Evolutionary conservation across 805 yeast species (phyloP).

Genomic region (Yamadazyma takamatsuzukensis): DNA sequence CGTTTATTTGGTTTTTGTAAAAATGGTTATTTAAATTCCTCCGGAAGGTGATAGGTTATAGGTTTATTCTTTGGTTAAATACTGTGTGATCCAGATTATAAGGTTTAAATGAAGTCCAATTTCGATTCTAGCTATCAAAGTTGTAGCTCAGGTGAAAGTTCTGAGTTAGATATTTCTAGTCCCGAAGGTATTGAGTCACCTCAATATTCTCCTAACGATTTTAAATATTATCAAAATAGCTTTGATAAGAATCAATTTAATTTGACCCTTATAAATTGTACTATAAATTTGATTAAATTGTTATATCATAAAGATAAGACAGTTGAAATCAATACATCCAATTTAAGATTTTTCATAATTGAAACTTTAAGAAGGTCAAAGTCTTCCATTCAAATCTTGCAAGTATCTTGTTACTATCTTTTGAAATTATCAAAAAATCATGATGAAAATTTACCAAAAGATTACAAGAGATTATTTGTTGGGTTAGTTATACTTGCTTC

Average conservation of each 20-base stretch:
- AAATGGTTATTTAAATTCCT: slow-evolving; percentile 1
- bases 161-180: too few relatives aligned
- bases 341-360: slow-evolving; percentile 45
- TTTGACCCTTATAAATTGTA: slow-evolving; percentile 33
- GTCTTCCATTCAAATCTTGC: slow-evolving; percentile 59
- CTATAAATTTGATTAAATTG: slow-evolving; percentile 32
- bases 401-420: slow-evolving; percentile 65
- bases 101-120: too few relatives aligned
- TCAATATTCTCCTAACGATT: slow-evolving; percentile 37
- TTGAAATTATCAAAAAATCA: slow-evolving; percentile 36
- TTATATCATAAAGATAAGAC: slow-evolving; percentile 20
- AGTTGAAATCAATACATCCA: slow-evolving; percentile 13
- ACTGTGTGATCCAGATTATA: too few relatives aligned
- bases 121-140: too few relatives aligned
- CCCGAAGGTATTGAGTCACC: too few relatives aligned
- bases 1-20: slow-evolving; percentile 1
- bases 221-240: slow-evolving; percentile 36
- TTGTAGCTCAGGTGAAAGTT: too few relatives aligned
- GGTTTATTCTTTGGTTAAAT: background rate
- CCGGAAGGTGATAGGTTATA: slow-evolving; percentile 1
- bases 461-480: slow-evolving; percentile 63
- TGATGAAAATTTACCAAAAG: slow-evolving; percentile 11
- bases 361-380: slow-evolving; percentile 25
- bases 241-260: slow-evolving; percentile 40
- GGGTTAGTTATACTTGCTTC: slow-evolving; percentile 67